Evolutionary conservation across 1,284 basidiomycete genomes (phyloP), one percentile per base, ranked within the genome.

Genomic region (Ustanciosporium gigantosporum): DNA sequence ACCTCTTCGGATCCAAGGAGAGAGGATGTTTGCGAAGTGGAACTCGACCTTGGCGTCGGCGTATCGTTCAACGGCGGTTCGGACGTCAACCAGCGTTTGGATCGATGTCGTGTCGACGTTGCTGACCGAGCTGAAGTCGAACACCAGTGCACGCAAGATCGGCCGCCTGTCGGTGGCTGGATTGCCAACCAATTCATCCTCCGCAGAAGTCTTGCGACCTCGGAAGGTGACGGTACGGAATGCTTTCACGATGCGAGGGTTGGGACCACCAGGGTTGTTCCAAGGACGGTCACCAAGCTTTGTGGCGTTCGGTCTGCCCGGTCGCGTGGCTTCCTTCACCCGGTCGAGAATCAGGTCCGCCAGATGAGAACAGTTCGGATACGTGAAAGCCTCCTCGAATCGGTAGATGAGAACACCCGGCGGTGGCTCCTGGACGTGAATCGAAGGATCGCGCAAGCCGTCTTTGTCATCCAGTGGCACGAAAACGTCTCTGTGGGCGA

Each of bases 321-420:
- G 84, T 16, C 86, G 84, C 61, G 88, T 91, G 66, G 86, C 81
- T 56, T 80, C 80, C 80, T 89, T 93, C 68, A 91, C 90, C 66
- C 90, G 83, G 61, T 89, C 88, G 32, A 91, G 88, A 27, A 97
- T 81, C 1, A 83, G 81, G 40, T 86, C 84, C 78, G 92, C 92
- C 75, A 89, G 81, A 57, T 85, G 81, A 2, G 88, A 88, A 5
- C 87, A 87, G 80, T 97, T 98, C 39, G 94, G 93, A 80, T 93
- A 98, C 31, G 95, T 82, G 78, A 89, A 90, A 53, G 89, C 89
- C 80, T 97, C 92, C 74, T 95, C 91, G 76, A 92, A 88, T 41
- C 92, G 87, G 81, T 94, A 97, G 62, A 97, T 85, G 76, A 98
- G 79, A 42, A 97, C 83, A 31, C 95, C 94, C 3, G 91, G 88